These are phyloP conservation scores for Orbilia quercus DNA, from an alignment of 2,329 filamentous ascomycete genomes.

Conservation along the genomic window DNA sequence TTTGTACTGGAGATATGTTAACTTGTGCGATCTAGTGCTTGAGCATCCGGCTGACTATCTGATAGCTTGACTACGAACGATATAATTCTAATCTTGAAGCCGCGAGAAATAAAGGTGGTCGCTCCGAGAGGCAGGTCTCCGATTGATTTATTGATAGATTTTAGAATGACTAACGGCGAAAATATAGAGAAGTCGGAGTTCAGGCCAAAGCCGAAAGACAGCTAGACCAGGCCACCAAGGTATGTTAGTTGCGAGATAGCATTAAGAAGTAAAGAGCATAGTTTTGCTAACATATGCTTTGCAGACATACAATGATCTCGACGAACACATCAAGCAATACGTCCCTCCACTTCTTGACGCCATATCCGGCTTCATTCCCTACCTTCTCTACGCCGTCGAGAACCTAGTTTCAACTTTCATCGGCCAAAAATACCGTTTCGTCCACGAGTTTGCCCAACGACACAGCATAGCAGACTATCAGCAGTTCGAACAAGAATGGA, in stretches of 20 bases:
- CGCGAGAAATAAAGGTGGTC: conserved; percentile 74
- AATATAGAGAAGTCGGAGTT: conserved; percentile 72
- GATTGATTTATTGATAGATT: too few relatives aligned
- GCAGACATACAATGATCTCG: conserved; percentile 78
- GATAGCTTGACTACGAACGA: conserved; percentile 79
- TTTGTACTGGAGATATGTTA: conserved; percentile 58
- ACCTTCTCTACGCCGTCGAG: conserved; percentile 75
- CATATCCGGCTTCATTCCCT: conserved; percentile 71
- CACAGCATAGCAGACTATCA: conserved; percentile 34
- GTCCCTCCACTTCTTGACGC: conserved; percentile 75
- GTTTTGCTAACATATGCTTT: conserved; percentile 35
- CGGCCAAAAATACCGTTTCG: conserved; percentile 39
- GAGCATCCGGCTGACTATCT: neutral
- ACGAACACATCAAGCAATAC: conserved; percentile 76
- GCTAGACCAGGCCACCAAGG: conserved; percentile 73
- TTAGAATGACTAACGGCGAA: neutral
- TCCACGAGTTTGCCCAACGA: conserved; percentile 45
- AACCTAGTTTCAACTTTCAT: conserved; percentile 30
- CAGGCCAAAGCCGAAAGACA: conserved; percentile 76
- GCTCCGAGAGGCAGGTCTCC: conserved; percentile 37
- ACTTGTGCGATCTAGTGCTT: neutral
- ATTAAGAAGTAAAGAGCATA: neutral
- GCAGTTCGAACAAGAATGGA: conserved; percentile 42
- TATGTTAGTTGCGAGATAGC: too few relatives aligned
- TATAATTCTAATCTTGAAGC: conserved; percentile 77